A percentile compares a stretch with the other conserved stretches of the same genome.
phyloP scores from a whole-genome alignment of 805 yeast species.

The Candida nitratophila region DNA sequence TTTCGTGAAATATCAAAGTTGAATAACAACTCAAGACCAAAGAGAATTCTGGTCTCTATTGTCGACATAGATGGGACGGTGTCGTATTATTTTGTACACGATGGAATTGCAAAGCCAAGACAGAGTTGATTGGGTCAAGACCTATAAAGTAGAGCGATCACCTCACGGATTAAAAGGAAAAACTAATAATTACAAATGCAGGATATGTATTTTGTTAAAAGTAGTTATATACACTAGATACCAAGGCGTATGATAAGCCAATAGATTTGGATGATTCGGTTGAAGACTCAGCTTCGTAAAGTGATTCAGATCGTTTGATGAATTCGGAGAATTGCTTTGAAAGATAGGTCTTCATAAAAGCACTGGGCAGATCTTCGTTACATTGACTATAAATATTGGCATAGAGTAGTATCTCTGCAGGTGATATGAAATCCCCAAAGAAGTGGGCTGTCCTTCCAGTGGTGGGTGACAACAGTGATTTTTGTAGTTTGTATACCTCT shows the following conservation, averaged over 20 bases:
- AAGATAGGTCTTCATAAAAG: slow-evolving; percentile 31
- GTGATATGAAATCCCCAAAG: slow-evolving; percentile 15
- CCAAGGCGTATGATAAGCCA: background rate
- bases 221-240: background rate
- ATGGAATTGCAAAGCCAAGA: slow-evolving; percentile 60
- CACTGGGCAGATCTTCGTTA: slow-evolving; percentile 30
- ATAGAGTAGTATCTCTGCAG: slow-evolving; percentile 31
- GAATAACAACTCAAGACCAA: slow-evolving; percentile 23
- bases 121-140: no score
- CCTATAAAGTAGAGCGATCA: no score
- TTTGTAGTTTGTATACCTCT: slow-evolving; percentile 3
- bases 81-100: slow-evolving; percentile 61
- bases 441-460: slow-evolving; percentile 3
- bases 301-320: background rate
- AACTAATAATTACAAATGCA: no score
- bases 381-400: slow-evolving; percentile 31
- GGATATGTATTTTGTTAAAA: background rate
- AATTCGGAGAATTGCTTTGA: slow-evolving; percentile 12
- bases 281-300: background rate
- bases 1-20: slow-evolving; percentile 24
- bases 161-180: no score
- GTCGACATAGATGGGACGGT: slow-evolving; percentile 62
- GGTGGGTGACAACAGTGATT: background rate
- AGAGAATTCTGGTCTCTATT: slow-evolving; percentile 45
- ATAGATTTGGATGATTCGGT: background rate